A percentile compares a stretch with the other conserved stretches of the same genome.
Conservation (phyloP, 768 basidiomycete genomes). For the Lactarius akahatsu region DNA sequence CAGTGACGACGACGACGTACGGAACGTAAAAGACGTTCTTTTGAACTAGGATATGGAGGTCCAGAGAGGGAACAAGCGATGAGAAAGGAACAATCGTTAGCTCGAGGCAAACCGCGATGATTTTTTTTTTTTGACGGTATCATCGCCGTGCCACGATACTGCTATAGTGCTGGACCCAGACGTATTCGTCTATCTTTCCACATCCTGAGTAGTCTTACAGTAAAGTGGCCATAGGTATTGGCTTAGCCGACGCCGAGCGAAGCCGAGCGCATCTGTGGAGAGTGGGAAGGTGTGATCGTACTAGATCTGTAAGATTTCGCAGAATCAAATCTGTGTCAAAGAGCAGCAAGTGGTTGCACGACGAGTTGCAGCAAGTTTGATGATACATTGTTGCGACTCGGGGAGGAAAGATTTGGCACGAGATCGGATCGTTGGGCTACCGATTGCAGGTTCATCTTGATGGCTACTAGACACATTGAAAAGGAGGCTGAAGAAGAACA, state of each 20-base stretch:
- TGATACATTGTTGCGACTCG: background rate
- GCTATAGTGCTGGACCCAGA: background rate
- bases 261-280: background rate
- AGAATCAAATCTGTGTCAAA: background rate
- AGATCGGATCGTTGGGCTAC: background rate
- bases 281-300: background rate
- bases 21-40: background rate
- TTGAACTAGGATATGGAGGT: background rate
- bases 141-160: too few species aligned
- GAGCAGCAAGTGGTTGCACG: background rate
- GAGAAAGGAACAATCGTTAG: background rate
- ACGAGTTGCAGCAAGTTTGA: background rate
- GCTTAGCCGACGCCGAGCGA: background rate
- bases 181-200: background rate
- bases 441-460: conserved; percentile 4
- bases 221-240: background rate
- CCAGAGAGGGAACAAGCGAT: background rate
- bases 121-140: background rate
- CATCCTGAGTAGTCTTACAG: background rate
- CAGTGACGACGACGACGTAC: background rate
- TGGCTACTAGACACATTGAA: conserved; percentile 17
- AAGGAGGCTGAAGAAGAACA: conserved; percentile 55
- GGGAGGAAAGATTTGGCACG: background rate
- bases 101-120: too few species aligned
- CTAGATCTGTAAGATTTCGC: background rate